Evolutionary conservation across 2,329 filamentous ascomycete genomes (phyloP).

Genomic region (Raffaelea albimanens): DNA sequence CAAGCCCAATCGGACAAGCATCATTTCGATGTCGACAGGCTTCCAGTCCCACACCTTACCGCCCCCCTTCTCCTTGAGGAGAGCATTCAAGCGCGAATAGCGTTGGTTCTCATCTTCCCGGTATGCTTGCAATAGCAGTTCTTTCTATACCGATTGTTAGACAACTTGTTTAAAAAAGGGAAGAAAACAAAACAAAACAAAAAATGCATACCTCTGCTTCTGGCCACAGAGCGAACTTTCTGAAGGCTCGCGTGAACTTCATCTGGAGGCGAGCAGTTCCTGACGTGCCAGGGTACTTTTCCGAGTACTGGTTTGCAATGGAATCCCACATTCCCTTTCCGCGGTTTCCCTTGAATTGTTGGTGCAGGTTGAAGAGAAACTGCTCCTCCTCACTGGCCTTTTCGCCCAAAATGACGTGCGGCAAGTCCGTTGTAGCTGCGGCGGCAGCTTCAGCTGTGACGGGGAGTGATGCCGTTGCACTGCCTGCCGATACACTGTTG

Average conservation of each 20-base stretch:
- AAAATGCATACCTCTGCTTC: conserved; percentile 38
- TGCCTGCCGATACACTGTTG: not conserved
- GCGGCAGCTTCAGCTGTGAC: too few relatives aligned
- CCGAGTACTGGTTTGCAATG: conserved; percentile 34
- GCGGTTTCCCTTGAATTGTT: conserved; percentile 33
- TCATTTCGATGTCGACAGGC: conserved; percentile 37
- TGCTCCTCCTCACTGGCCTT: conserved; percentile 37
- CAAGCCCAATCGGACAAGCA: conserved; percentile 37
- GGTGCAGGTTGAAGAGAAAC: conserved; percentile 40
- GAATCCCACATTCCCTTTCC: conserved; percentile 51
- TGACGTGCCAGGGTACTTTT: conserved; percentile 18
- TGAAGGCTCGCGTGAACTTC: conserved; percentile 41
- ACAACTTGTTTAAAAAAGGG: not conserved
- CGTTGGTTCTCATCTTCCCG: conserved; percentile 30
- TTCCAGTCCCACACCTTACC: conserved; percentile 42
- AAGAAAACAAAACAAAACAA: not conserved
- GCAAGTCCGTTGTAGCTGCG: not conserved
- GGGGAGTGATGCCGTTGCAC: too few relatives aligned
- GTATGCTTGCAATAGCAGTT: conserved; percentile 29
- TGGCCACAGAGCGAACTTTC: conserved; percentile 40
- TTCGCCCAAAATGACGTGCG: conserved; percentile 24
- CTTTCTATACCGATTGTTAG: not conserved
- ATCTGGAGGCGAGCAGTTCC: conserved; percentile 43
- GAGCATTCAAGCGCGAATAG: conserved; percentile 30
- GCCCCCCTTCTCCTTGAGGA: conserved; percentile 40